Evolutionary conservation across 2,329 filamentous ascomycete genomes (phyloP).

Genomic region (Cephalotrichum gorgonifer): DNA sequence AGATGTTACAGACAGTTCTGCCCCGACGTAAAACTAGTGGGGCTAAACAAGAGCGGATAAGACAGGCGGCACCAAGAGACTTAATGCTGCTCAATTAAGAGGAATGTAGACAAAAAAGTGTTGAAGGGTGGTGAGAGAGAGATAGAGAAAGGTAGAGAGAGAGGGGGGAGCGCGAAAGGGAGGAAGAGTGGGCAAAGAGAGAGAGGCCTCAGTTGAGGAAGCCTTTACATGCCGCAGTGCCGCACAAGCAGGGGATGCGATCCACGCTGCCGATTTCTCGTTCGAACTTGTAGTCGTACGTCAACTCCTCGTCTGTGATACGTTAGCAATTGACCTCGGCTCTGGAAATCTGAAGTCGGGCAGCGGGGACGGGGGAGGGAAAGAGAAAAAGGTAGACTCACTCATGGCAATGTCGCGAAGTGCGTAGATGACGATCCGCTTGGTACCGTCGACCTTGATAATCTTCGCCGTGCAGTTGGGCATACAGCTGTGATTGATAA

Average conservation of each 20-base stretch:
- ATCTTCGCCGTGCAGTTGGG: constrained; percentile 99
- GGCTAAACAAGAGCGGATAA: background rate
- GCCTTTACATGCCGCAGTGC: constrained; percentile 91
- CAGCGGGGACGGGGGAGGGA: background rate
- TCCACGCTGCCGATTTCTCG: constrained; percentile 90
- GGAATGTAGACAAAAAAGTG: background rate
- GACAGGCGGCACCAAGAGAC: background rate
- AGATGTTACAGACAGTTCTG: background rate
- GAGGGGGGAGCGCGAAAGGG: background rate
- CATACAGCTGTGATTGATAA: constrained; percentile 98
- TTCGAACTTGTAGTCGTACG: constrained; percentile 99
- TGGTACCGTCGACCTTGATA: constrained; percentile 96
- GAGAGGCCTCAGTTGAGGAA: constrained; percentile 69
- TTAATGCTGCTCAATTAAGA: background rate
- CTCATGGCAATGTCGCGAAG: constrained; percentile 89
- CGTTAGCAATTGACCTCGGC: too few relatives aligned
- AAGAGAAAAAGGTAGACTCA: too few relatives aligned
- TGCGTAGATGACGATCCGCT: constrained; percentile 98
- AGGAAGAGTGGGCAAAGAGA: background rate
- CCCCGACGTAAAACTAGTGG: background rate
- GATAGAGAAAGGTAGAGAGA: background rate
- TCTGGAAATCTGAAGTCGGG: constrained; percentile 1
- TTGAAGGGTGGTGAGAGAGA: background rate
- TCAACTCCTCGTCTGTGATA: constrained; percentile 82
- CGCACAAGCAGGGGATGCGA: constrained; percentile 93